Percentiles rank a stretch among this genome's conserved stretches.
Evolutionary conservation across 2,329 filamentous ascomycete genomes (phyloP).

Genomic region (Trichophyton rubrum): DNA sequence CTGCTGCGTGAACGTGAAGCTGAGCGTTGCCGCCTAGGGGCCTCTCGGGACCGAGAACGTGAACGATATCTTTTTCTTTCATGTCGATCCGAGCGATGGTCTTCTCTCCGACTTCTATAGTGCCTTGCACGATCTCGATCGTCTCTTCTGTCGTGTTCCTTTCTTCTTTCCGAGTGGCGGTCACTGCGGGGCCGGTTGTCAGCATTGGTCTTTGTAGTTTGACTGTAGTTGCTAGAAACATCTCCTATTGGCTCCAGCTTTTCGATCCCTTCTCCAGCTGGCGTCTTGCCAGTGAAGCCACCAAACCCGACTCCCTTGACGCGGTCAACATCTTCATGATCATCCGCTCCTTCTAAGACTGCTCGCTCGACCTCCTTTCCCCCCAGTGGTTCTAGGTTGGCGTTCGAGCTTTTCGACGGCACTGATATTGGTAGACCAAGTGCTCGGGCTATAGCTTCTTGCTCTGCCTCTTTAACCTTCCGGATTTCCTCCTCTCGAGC

Average conservation of each 20-base stretch:
- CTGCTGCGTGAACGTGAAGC: conserved; percentile 21
- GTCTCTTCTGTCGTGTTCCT: conserved; percentile 30
- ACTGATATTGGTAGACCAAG: conserved; percentile 63
- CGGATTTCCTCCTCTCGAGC: conserved; percentile 65
- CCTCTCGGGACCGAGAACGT: conserved; percentile 18
- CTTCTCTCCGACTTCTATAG: conserved; percentile 23
- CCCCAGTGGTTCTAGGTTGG: conserved; percentile 50
- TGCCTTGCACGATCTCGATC: conserved; percentile 19
- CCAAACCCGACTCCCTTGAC: conserved; percentile 25
- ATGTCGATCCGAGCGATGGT: conserved; percentile 13
- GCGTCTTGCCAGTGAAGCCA: conserved; percentile 20
- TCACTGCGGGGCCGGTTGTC: neutral
- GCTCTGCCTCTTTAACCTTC: conserved; percentile 78
- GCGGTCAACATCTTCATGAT: conserved; percentile 16
- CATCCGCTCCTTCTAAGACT: conserved; percentile 31
- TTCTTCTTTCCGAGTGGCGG: conserved; percentile 26
- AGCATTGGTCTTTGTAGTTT: neutral
- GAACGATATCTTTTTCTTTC: conserved; percentile 9
- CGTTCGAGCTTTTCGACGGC: conserved; percentile 49
- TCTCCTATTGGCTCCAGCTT: conserved; percentile 18
- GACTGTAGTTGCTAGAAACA: conserved; percentile 10
- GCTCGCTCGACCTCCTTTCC: conserved; percentile 46
- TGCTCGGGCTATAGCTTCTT: conserved; percentile 75
- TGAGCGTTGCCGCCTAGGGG: conserved; percentile 16
- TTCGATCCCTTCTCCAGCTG: conserved; percentile 14